phyloP scores from a whole-genome alignment of 2,329 filamentous ascomycete species.

The Herpomyces periplanetae region DNA sequence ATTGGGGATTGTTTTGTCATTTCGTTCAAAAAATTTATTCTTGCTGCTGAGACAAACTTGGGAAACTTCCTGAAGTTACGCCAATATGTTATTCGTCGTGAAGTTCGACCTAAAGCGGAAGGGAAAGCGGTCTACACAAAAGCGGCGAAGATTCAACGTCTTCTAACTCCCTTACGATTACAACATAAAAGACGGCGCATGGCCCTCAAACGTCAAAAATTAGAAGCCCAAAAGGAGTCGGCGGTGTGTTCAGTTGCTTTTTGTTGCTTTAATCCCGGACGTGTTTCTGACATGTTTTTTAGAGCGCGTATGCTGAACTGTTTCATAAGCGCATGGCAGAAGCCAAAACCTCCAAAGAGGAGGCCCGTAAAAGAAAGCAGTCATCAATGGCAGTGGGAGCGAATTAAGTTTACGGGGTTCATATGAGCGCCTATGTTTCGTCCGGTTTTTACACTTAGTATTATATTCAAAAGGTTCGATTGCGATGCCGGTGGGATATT shows the following conservation, averaged over 20 bases:
- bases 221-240: slow-evolving; percentile 93
- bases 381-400: too few species aligned
- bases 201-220: slow-evolving; percentile 87
- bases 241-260: slow-evolving; percentile 26
- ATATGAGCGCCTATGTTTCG: too few species aligned
- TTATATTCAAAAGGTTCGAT: too few species aligned
- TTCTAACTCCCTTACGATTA: slow-evolving; percentile 94
- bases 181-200: slow-evolving; percentile 98
- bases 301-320: slow-evolving; percentile 91
- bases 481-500: too few species aligned
- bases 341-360: slow-evolving; percentile 69
- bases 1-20: slow-evolving; percentile 6
- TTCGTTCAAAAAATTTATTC: neutral
- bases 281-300: slow-evolving; percentile 2
- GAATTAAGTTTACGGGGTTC: too few species aligned
- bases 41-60: neutral
- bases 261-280: slow-evolving; percentile 1
- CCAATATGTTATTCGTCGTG: slow-evolving; percentile 98
- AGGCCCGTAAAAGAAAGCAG: slow-evolving; percentile 81
- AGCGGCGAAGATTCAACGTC: slow-evolving; percentile 97
- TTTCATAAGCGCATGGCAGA: slow-evolving; percentile 89
- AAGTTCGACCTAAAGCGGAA: slow-evolving; percentile 85
- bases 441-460: too few species aligned
- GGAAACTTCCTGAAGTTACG: slow-evolving; percentile 24
- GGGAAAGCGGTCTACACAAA: slow-evolving; percentile 97